Conservation (phyloP, 441 rosid genomes). For the Mallotus japonicus region DNA sequence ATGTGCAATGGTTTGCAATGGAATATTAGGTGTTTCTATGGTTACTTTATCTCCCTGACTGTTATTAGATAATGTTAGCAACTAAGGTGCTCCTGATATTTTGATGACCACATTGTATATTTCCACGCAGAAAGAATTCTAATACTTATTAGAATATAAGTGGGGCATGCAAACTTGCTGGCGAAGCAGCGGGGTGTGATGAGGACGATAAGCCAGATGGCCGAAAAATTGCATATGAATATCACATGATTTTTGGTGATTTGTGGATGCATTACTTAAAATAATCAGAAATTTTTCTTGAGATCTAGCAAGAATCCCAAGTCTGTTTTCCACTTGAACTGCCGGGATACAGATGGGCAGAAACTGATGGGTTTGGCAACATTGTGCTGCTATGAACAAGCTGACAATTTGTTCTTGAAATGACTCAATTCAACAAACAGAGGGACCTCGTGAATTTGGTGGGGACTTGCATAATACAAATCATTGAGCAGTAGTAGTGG, state of each 20-base stretch:
- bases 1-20: background rate
- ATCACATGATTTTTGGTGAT: background rate
- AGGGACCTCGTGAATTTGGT: conserved; percentile 30
- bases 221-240: background rate
- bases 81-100: too few species aligned
- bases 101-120: too few species aligned
- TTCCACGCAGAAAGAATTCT: too few species aligned
- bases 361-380: conserved; percentile 6
- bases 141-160: background rate
- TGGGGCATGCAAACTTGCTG: background rate
- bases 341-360: background rate
- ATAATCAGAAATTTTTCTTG: background rate
- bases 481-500: background rate
- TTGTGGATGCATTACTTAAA: background rate
- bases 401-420: background rate
- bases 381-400: background rate
- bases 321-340: background rate
- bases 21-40: too few species aligned
- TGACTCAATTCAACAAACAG: conserved; percentile 8
- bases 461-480: conserved; percentile 13
- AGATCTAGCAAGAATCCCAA: background rate
- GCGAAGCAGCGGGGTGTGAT: background rate
- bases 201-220: background rate
- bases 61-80: too few species aligned
- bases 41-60: too few species aligned